Percentiles rank a stretch among this genome's conserved stretches.
Evolutionary conservation across 306 rosid genomes (phyloP).

Genomic region (Cucumis hystrix): DNA sequence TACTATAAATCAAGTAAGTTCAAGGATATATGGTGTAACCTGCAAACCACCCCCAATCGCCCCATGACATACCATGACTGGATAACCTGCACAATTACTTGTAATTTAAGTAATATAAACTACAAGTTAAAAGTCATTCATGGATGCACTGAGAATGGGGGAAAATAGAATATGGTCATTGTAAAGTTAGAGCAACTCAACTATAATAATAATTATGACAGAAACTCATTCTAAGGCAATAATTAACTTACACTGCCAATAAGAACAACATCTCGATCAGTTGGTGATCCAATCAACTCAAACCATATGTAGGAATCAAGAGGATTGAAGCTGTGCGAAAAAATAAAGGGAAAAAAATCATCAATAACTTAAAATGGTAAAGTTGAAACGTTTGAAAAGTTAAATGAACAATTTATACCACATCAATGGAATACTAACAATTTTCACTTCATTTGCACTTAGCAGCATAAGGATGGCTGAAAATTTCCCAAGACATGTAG

Average conservation of each 20-base stretch:
- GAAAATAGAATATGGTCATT: background rate
- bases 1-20: background rate
- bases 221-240: background rate
- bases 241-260: constrained; percentile 62
- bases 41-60: constrained; percentile 87
- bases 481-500: background rate
- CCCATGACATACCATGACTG: constrained; percentile 98
- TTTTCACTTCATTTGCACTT: background rate
- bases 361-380: background rate
- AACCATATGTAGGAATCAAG: constrained; percentile 77
- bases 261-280: constrained; percentile 63
- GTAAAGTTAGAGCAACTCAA: background rate
- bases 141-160: background rate
- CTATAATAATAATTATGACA: background rate
- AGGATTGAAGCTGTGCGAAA: constrained; percentile 75
- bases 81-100: constrained; percentile 43
- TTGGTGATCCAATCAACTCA: constrained; percentile 69
- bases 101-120: background rate
- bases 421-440: background rate
- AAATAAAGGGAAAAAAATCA: background rate
- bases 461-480: background rate
- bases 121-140: background rate
- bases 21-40: constrained; percentile 26
- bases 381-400: background rate
- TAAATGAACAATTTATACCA: background rate